phyloP scores from a whole-genome alignment of 176 grass and related monocot species.

The Poa annua region DNA sequence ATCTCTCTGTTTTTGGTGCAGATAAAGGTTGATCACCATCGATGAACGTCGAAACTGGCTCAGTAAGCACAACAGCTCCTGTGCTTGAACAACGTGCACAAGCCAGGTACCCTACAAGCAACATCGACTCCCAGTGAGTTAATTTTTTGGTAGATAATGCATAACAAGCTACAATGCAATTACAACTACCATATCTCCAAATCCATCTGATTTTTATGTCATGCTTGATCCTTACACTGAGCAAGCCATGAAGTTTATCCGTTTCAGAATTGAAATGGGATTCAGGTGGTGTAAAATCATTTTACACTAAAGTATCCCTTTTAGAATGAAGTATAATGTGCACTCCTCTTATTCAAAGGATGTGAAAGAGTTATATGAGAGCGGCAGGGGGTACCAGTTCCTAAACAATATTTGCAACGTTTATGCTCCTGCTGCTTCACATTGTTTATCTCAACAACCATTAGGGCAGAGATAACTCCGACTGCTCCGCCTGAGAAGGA shows the following conservation, averaged over 20 bases:
- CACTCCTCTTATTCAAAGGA: background rate
- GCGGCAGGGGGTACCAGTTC: conserved; percentile 68
- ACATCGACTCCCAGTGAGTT: conserved; percentile 18
- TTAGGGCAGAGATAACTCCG: conserved; percentile 95
- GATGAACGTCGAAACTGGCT: conserved; percentile 68
- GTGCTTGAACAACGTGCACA: conserved; percentile 96
- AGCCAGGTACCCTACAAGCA: conserved; percentile 82
- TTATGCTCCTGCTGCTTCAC: conserved; percentile 99
- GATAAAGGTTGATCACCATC: conserved; percentile 63
- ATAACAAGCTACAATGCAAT: background rate
- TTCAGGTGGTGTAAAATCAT: background rate
- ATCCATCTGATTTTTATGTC: conserved; percentile 8
- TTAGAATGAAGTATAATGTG: conserved; percentile 6
- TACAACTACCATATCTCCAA: conserved; percentile 7
- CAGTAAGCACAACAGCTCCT: conserved; percentile 75
- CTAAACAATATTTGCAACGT: conserved; percentile 97
- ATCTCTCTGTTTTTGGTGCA: conserved; percentile 78
- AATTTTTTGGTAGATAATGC: background rate
- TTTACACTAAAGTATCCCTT: background rate
- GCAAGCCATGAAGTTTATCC: conserved; percentile 8
- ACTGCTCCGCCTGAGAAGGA: conserved; percentile 98
- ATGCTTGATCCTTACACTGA: background rate
- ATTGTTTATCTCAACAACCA: conserved; percentile 99
- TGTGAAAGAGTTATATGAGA: conserved; percentile 3
- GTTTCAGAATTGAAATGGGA: background rate